These are phyloP conservation scores for Diaporthe citriasiana DNA, from an alignment of 2,329 filamentous ascomycete genomes.

Conservation along the genomic window DNA sequence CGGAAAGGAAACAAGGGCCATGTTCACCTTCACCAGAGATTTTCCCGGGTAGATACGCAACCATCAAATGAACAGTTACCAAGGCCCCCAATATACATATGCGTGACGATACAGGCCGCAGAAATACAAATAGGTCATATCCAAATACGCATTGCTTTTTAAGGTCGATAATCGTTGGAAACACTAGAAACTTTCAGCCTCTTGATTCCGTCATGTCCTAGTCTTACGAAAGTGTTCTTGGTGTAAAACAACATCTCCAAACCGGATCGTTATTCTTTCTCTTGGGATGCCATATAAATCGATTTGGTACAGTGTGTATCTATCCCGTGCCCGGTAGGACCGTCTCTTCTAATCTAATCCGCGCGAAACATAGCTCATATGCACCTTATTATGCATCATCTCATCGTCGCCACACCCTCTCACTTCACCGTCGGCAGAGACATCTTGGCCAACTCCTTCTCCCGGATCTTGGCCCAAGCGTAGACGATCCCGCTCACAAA, in stretches of 20 bases:
- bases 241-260: neutral
- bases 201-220: neutral
- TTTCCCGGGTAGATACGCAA: neutral
- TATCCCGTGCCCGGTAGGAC: neutral
- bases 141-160: neutral
- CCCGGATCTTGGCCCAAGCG: conserved; percentile 86
- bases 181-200: neutral
- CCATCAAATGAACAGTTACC: neutral
- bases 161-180: neutral
- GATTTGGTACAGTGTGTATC: neutral
- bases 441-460: conserved; percentile 76
- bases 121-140: neutral
- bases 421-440: conserved; percentile 75
- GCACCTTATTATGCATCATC: neutral
- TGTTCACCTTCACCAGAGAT: no score
- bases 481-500: conserved; percentile 96
- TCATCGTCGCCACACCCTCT: conserved; percentile 43
- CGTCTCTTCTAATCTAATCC: neutral
- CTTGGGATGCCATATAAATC: neutral
- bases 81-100: neutral
- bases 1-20: no score
- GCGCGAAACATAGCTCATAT: neutral
- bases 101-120: neutral
- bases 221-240: neutral
- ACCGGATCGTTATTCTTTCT: neutral